Percentiles rank a stretch among this genome's conserved stretches.
These are phyloP conservation scores for Plectosphaerella cucumerina DNA, from an alignment of 2,329 filamentous ascomycete genomes.

Conservation along the genomic window DNA sequence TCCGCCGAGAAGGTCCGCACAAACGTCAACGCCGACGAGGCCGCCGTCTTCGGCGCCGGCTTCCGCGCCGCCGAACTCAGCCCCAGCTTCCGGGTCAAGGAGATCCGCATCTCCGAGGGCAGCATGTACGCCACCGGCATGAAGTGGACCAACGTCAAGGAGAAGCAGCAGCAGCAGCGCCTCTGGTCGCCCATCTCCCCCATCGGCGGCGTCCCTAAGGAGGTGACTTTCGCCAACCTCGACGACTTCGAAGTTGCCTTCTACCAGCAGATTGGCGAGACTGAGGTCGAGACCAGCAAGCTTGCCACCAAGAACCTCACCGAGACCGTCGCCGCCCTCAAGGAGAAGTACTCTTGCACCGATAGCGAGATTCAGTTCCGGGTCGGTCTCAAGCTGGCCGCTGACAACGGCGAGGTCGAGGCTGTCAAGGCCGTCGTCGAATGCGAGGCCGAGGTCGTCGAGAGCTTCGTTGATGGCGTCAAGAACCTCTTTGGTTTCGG, in stretches of 20 bases:
- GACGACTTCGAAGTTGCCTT: slow-evolving; percentile 79
- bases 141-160: slow-evolving; percentile 66
- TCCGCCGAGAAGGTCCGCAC: slow-evolving; percentile 75
- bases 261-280: slow-evolving; percentile 63
- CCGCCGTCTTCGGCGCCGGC: slow-evolving; percentile 90
- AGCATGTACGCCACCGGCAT: slow-evolving; percentile 70
- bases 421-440: slow-evolving; percentile 73
- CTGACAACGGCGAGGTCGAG: slow-evolving; percentile 74
- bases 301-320: slow-evolving; percentile 84
- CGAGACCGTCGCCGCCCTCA: slow-evolving; percentile 71
- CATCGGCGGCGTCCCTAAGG: slow-evolving; percentile 72
- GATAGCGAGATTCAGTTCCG: slow-evolving; percentile 76
- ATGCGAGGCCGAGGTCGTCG: slow-evolving; percentile 71
- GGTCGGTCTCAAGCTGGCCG: slow-evolving; percentile 68
- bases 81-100: slow-evolving; percentile 95
- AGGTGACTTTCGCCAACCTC: slow-evolving; percentile 76
- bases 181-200: slow-evolving; percentile 77
- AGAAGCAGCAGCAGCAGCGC: slow-evolving; percentile 72
- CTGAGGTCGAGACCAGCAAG: slow-evolving; percentile 58
- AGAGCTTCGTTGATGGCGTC: slow-evolving; percentile 83
- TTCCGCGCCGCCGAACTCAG: slow-evolving; percentile 92
- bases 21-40: slow-evolving; percentile 96
- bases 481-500: slow-evolving; percentile 97
- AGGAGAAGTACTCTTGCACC: slow-evolving; percentile 73
- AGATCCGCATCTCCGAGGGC: slow-evolving; percentile 80